phyloP scores from a whole-genome alignment of 768 basidiomycete genomes.

The Tulasnella sp. region DNA sequence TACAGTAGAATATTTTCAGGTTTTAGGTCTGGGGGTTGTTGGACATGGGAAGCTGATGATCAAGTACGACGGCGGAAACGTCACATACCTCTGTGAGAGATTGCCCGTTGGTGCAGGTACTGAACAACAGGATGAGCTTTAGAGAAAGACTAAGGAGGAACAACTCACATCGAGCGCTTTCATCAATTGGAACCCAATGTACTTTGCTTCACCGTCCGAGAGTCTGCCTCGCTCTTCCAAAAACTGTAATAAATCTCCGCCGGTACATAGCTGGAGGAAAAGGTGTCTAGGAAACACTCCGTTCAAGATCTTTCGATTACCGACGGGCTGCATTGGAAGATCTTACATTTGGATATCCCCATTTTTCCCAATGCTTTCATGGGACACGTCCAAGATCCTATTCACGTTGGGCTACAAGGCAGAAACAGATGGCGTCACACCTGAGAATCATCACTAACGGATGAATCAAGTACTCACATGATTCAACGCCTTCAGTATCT shows the following conservation, averaged over 20 bases:
- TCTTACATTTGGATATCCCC: too few relatives aligned
- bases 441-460: not conserved
- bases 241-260: constrained; percentile 15
- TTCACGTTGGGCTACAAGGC: constrained; percentile 17
- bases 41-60: not conserved
- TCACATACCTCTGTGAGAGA: constrained; percentile 13
- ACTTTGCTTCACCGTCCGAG: constrained; percentile 13
- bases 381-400: constrained; percentile 8
- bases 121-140: not conserved
- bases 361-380: not conserved
- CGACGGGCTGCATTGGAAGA: too few relatives aligned
- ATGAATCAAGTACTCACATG: constrained; percentile 6
- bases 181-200: constrained; percentile 17
- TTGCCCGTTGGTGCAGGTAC: constrained; percentile 13
- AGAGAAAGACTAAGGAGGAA: not conserved
- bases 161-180: constrained; percentile 9
- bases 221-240: constrained; percentile 2
- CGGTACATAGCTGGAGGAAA: constrained; percentile 16
- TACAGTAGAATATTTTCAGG: constrained; percentile 75
- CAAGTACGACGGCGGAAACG: not conserved
- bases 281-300: constrained; percentile 10
- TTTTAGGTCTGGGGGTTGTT: constrained; percentile 22
- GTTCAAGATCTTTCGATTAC: not conserved
- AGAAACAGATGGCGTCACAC: not conserved
- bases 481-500: constrained; percentile 7